Evolutionary conservation across 164 flowering plant genomes (phyloP).

Genomic region (Piper betle): DNA sequence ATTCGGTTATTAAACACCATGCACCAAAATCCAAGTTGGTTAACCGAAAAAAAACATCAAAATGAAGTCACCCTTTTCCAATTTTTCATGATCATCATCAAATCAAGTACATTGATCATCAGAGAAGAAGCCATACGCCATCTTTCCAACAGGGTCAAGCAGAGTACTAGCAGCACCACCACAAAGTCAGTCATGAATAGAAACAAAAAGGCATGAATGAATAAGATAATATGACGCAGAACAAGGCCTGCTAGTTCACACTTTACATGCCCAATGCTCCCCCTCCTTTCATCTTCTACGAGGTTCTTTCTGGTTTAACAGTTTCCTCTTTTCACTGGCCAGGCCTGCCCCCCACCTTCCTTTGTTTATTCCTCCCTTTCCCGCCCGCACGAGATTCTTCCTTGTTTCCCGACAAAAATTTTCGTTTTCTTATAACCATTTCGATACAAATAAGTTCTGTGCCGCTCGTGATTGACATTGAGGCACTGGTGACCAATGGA

Average conservation of each 20-base stretch:
- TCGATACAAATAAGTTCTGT: background rate
- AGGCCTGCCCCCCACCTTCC: background rate
- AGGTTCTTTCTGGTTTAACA: background rate
- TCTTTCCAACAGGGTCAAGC: background rate
- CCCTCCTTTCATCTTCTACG: background rate
- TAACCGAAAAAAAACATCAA: no score
- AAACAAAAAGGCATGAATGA: background rate
- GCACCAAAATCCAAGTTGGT: no score
- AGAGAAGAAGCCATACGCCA: background rate
- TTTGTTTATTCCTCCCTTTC: background rate
- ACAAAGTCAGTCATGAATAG: background rate
- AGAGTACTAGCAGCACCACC: background rate
- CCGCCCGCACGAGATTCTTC: background rate
- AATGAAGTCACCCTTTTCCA: no score
- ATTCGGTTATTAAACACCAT: no score
- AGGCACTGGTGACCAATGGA: constrained; percentile 16
- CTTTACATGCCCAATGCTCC: background rate
- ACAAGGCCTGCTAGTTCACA: background rate
- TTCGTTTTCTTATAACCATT: background rate
- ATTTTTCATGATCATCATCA: no score
- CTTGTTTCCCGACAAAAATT: background rate
- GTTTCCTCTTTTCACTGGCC: background rate
- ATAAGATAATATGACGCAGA: background rate
- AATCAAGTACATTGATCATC: no score
- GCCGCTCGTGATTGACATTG: background rate